Evolutionary conservation across 1,284 basidiomycete genomes (phyloP).

Genomic region (Acaromyces ingoldii): DNA sequence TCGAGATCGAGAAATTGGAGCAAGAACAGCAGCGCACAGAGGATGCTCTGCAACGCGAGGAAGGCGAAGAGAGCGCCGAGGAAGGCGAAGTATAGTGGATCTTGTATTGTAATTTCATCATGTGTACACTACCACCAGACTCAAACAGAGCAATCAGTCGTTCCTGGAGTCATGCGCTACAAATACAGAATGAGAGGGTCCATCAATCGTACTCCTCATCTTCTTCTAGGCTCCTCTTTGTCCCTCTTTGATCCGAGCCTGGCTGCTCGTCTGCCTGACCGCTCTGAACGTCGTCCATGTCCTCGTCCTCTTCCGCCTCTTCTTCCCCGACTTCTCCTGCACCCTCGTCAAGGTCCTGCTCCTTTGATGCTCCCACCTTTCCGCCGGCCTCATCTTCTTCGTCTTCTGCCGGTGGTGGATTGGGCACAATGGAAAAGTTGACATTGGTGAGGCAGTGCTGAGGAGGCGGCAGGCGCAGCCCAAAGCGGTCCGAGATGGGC

Average conservation of each 20-base stretch:
- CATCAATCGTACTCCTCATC: slow-evolving; percentile 49
- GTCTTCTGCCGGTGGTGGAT: slow-evolving; percentile 59
- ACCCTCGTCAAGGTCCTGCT: not conserved
- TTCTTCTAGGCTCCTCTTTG: slow-evolving; percentile 44
- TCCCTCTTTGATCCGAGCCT: slow-evolving; percentile 18
- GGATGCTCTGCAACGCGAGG: too few relatives aligned
- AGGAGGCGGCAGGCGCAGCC: slow-evolving; percentile 76
- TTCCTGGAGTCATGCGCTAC: too few relatives aligned
- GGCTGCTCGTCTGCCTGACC: not conserved
- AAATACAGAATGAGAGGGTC: not conserved
- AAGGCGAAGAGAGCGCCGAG: not conserved
- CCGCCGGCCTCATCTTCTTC: slow-evolving; percentile 20
- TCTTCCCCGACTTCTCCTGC: not conserved
- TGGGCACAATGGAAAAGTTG: slow-evolving; percentile 88
- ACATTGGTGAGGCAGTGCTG: slow-evolving; percentile 80
- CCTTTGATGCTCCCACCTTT: slow-evolving; percentile 13
- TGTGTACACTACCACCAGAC: too few relatives aligned
- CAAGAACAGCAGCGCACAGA: too few relatives aligned
- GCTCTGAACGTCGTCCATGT: not conserved
- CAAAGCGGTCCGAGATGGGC: slow-evolving; percentile 88
- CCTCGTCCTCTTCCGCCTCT: slow-evolving; percentile 4
- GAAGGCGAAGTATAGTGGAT: slow-evolving; percentile 1
- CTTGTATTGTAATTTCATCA: not conserved
- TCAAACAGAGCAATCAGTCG: too few relatives aligned
- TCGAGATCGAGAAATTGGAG: too few relatives aligned